Base-by-base conservation (phyloP, 2,329 filamentous ascomycete species). In the Juglanconis sp. region DNA sequence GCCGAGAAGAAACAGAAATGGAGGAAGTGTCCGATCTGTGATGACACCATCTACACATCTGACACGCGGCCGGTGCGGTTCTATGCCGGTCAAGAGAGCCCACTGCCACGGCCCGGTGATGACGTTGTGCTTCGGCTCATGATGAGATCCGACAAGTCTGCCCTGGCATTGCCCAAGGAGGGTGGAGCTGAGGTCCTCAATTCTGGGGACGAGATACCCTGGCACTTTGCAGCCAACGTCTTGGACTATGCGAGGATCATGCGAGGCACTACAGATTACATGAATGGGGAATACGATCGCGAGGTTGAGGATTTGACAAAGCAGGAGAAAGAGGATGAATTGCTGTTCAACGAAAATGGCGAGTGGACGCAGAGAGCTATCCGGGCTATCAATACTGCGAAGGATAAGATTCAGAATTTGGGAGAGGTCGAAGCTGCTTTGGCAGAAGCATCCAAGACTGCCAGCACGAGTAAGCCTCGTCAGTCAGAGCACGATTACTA, bases 11-110 rank as follows among this genome's bases (percentile, higher is more conserved):
- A 81, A 60, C 78, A 84, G 9, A 87, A 89, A 57, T 97, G 91
- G 85, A 96, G 96, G 77, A 96, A 96, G 72, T 99, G 95, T 67
- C 94, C 95, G 0, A 93, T 99, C 38, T 99, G 95, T 73, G 95
- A 91, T 77, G 95, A 99, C 72, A 87, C 85, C 52, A 86, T 99
- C n/a, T 96, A 95, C 71, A 82, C 93, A n/a, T 89, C 91, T 8
- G 95, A 99, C 65, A 91, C 90, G 30, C 83, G 91, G 53, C 92
- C 95, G 1, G 93, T 97, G 30, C 85, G 93, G 53, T 97, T 95
- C 82, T 97, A 96, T 68, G 85, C 85, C 44, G 94, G 92, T 0
- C 92, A 97, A 74, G 93, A 98, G 74, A 88, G 87, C 48, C 85
- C 90, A 44, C 77, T 92, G 40, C 92, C 93, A 4, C 83, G 87